Conservation (phyloP, 495 filamentous ascomycete genomes). For the Aspergillus asperescens region DNA sequence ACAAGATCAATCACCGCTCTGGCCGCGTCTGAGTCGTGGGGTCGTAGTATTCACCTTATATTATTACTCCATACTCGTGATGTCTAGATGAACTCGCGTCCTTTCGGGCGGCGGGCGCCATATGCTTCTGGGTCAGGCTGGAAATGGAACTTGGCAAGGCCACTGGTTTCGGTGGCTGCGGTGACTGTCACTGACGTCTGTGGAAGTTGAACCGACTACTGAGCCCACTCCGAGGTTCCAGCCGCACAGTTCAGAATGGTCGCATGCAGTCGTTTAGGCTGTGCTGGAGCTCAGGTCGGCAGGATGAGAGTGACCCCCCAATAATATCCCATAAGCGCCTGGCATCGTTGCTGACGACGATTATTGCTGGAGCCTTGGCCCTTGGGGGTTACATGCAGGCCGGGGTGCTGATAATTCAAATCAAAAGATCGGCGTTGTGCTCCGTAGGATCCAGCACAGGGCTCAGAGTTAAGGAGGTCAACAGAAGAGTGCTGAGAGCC, state of each 20-base stretch:
- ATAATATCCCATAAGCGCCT: neutral
- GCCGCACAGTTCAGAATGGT: constrained; percentile 1
- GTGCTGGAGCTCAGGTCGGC: neutral
- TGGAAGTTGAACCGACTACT: neutral
- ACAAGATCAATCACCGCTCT: neutral
- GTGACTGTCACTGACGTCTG: neutral
- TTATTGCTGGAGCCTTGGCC: neutral
- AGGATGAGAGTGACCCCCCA: neutral
- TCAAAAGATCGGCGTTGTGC: neutral
- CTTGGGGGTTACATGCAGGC: neutral
- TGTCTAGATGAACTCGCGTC: neutral
- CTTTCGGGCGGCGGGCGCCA: neutral
- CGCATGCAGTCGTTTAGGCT: neutral
- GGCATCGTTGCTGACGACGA: neutral
- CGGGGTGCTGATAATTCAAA: neutral
- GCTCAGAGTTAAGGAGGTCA: constrained; percentile 1
- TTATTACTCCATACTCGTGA: too few species aligned
- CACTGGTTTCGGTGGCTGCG: neutral
- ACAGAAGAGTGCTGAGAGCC: too few species aligned
- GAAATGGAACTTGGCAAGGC: neutral
- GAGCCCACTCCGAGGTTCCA: constrained; percentile 4
- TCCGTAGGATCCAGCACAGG: neutral
- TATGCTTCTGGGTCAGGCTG: neutral
- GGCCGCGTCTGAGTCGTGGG: neutral
- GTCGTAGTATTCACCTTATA: too few species aligned